Percentiles rank a stretch among this genome's conserved stretches.
phyloP scores from a whole-genome alignment of 306 rosid species.

The Castanea crenata region DNA sequence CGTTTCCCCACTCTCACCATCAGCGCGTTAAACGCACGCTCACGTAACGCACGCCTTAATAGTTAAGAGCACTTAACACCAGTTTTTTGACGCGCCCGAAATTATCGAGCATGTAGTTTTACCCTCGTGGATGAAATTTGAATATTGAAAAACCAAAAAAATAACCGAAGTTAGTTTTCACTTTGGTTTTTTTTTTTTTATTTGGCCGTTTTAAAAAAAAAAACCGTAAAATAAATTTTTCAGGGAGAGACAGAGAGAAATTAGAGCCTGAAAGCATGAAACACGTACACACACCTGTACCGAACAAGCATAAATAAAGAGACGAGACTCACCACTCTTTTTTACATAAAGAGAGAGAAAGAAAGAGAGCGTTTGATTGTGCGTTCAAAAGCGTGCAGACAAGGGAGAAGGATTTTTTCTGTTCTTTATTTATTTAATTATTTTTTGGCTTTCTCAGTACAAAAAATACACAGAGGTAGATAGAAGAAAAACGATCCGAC shows the following conservation, averaged over 20 bases:
- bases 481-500: constrained; percentile 17
- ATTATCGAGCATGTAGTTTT: not conserved
- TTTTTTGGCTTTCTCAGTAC: no score
- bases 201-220: constrained; percentile 13
- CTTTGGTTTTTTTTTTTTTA: not conserved
- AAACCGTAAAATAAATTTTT: not conserved
- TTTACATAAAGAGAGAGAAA: not conserved
- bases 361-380: not conserved
- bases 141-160: not conserved
- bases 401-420: constrained; percentile 34
- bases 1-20: not conserved
- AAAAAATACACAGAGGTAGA: constrained; percentile 13
- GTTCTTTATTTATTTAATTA: no score
- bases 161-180: constrained; percentile 26
- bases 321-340: not conserved
- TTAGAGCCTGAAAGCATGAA: no score
- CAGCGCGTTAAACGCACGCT: not conserved
- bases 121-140: not conserved
- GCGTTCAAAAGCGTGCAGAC: constrained; percentile 47
- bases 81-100: not conserved
- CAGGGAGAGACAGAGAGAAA: not conserved
- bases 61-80: no score
- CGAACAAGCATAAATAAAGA: constrained; percentile 20
- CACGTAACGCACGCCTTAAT: no score
- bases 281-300: constrained; percentile 8